Base-by-base conservation (phyloP, 2,329 filamentous ascomycete genomes). In the Trichophyton equinum region DNA sequence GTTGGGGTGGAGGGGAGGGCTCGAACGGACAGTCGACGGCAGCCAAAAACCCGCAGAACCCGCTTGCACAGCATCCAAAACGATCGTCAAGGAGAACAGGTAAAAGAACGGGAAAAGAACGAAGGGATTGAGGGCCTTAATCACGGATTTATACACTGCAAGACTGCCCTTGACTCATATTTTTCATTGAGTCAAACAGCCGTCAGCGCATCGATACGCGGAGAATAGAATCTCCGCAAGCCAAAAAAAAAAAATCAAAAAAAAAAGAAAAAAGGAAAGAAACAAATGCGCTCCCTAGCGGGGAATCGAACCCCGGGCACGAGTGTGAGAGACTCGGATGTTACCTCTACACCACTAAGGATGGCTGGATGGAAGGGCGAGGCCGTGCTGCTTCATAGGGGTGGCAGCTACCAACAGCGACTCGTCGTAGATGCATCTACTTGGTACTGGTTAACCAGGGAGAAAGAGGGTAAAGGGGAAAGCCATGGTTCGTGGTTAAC, bases 341-440 rank as follows among this genome's bases (percentile, higher is more conserved):
- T 60, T 60, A 60, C 59, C 59, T 56, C 59, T 60, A 60, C 59
- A 60, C 59, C 59, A 60, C 59, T 60, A 60, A 55, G 59, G 58
- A 60, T 20, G 33, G 5, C 40, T 60, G 38, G 55, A 56, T 42
- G 55, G n/a, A 40, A 30, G 38, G 13, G n/a, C 5, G 15, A 18
- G 27, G 22, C 51, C 1, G 6, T 27, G 27, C 51, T 55, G 51
- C 25, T n/a, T 20, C 11, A 55, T 55, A 13, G 2, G 8, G 33
- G 9, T 3, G 1, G 4, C 2, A 38, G 27, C 27, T 6, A 7
- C 27, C 27, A 30, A 30, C 27, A 7, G 27, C 27, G 18, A 27
- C 22, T 25, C 22, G 18, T 18, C 18, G 18, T 22, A 22, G 5
- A 7, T 6, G 27, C 1, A 30, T 6, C 6, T 7, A 30, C 27